Conservation (phyloP, 768 basidiomycete genomes). For the Pisolithus marmoratus region DNA sequence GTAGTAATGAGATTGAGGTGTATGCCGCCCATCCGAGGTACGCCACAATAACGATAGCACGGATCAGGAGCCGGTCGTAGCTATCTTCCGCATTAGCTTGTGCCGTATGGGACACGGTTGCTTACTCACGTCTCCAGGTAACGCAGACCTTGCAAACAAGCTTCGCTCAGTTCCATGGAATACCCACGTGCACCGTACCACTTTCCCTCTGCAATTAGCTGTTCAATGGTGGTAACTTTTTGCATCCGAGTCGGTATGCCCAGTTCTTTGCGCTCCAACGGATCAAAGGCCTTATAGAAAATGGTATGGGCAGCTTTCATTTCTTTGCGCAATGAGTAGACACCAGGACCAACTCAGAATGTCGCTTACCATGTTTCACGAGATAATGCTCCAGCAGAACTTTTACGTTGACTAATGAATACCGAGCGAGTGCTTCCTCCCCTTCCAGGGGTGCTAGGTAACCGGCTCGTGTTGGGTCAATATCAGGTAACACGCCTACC, state of each 20-base stretch:
- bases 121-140: constrained; percentile 64
- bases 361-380: constrained; percentile 61
- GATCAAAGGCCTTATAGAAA: constrained; percentile 56
- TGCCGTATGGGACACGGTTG: not conserved
- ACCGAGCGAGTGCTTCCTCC: constrained; percentile 45
- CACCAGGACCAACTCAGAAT: not conserved
- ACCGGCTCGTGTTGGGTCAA: constrained; percentile 53
- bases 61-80: constrained; percentile 73
- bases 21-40: constrained; percentile 79
- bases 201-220: constrained; percentile 33
- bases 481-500: constrained; percentile 76
- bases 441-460: constrained; percentile 46
- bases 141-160: constrained; percentile 55
- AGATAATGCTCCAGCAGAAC: constrained; percentile 74
- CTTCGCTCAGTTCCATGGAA: constrained; percentile 48
- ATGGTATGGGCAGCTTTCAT: constrained; percentile 53
- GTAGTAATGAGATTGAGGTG: constrained; percentile 52
- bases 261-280: constrained; percentile 34
- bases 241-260: constrained; percentile 30
- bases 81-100: constrained; percentile 20
- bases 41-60: constrained; percentile 57
- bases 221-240: constrained; percentile 39
- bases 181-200: constrained; percentile 47
- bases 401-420: constrained; percentile 60
- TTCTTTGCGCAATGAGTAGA: constrained; percentile 34